A percentile compares a stretch with the other conserved stretches of the same genome.
These are phyloP conservation scores for Vigna angularis DNA, from an alignment of 306 rosid species.

Conservation along the genomic window DNA sequence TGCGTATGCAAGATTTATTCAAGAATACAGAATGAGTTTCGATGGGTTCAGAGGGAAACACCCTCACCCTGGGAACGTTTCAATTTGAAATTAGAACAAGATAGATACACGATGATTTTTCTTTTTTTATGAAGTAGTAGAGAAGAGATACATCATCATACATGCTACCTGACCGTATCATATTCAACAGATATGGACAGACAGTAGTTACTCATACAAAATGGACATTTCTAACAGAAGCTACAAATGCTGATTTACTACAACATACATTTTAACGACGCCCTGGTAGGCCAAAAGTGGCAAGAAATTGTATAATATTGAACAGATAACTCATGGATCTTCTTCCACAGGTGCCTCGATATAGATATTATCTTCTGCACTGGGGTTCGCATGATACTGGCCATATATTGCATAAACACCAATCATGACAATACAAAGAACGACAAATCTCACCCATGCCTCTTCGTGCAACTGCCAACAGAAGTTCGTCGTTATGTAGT, in stretches of 20 bases:
- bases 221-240: conserved; percentile 25
- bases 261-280: conserved; percentile 24
- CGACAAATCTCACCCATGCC: conserved; percentile 93
- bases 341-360: conserved; percentile 55
- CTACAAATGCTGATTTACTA: conserved; percentile 10
- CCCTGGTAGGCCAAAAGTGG: background rate
- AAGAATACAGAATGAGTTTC: too few relatives aligned
- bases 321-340: conserved; percentile 40
- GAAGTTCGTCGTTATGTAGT: conserved; percentile 34
- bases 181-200: conserved; percentile 9
- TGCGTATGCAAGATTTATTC: too few relatives aligned
- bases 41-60: too few relatives aligned
- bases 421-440: conserved; percentile 62
- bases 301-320: background rate
- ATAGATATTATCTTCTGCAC: conserved; percentile 65
- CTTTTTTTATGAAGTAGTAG: background rate
- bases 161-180: background rate
- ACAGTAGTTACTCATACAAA: background rate
- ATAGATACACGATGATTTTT: background rate
- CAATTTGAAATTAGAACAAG: background rate
- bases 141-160: conserved; percentile 32
- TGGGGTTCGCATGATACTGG: conserved; percentile 86
- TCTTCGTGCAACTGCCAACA: conserved; percentile 79
- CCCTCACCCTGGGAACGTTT: too few relatives aligned
- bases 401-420: conserved; percentile 88